Percentiles rank a stretch among this genome's conserved stretches.
phyloP scores from a whole-genome alignment of 1,139 yeast species.

The Yamadazyma membranifaciens region DNA sequence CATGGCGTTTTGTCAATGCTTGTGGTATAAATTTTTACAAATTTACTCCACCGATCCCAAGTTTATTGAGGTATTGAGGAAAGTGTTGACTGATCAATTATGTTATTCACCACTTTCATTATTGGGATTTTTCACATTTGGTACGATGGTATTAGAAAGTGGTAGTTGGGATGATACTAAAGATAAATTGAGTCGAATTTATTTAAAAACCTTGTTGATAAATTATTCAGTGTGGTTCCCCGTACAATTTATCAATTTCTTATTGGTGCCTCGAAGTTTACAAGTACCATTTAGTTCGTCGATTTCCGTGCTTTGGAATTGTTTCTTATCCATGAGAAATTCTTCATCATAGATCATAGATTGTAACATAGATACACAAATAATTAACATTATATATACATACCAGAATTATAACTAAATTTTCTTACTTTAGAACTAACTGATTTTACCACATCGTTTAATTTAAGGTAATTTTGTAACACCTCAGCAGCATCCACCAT shows the following conservation, averaged over 20 bases:
- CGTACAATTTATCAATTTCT: constrained; percentile 85
- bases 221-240: constrained; percentile 94
- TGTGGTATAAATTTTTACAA: constrained; percentile 86
- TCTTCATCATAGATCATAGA: constrained; percentile 19
- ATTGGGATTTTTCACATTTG: constrained; percentile 77
- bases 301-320: constrained; percentile 90
- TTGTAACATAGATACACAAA: neutral
- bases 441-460: constrained; percentile 20
- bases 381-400: constrained; percentile 28
- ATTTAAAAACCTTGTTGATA: constrained; percentile 71
- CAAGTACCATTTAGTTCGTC: constrained; percentile 94
- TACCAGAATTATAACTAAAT: constrained; percentile 35
- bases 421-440: constrained; percentile 33
- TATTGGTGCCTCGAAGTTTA: constrained; percentile 70
- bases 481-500: constrained; percentile 33
- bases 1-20: constrained; percentile 79
- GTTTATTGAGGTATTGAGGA: constrained; percentile 75
- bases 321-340: constrained; percentile 80
- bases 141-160: constrained; percentile 76
- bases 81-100: constrained; percentile 87
- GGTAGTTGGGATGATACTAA: constrained; percentile 67
- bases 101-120: constrained; percentile 86
- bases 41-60: constrained; percentile 81
- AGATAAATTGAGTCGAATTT: constrained; percentile 61
- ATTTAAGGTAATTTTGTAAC: constrained; percentile 17